Evolutionary conservation across 805 yeast species (phyloP), one percentile per base, ranked within the genome.

Genomic region (Teunomyces funiuensis): DNA sequence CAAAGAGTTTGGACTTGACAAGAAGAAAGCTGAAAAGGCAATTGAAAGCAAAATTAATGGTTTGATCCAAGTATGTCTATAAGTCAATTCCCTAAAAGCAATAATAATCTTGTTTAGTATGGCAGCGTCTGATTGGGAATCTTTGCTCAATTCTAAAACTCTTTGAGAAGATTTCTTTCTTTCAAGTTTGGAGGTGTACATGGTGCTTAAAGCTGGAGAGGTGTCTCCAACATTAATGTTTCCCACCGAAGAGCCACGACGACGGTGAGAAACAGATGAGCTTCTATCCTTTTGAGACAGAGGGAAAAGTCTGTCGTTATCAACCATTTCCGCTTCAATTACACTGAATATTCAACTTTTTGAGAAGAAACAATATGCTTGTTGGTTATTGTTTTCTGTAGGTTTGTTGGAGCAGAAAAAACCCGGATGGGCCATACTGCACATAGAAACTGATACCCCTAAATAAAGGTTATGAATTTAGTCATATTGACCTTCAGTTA

Each of bases 211-310:
- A 1, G 85, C 73, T 2, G 87, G 82, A 2, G 80, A 83, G 10
- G 74, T 80, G 56, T 88, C 95, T 17, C 96, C 96, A 3, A 88
- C 65, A 39, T 80, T 74, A 39, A 88, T 79, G 26, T 77, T 73
- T 2, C 96, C 95, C 11, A 88, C 83, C 0, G 90, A 83, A 1
- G 93, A 83, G 7, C 79, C 73, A 50, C 88, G 59, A 41, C 67
- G 66, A 45, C 73, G 69, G 33, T 43, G 49, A 6, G 37, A 23
- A 10, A 11, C 25, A 22, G 34, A 17, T 37, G 44, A 28, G 36
- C 28, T 14, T 26, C 5, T 19, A 18, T 31, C 34, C 34, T 28
- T 23, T 9, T 36, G 27, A 16, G 44, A 34, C n/a, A 28, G 30
- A 18, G 44, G 41, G n/a, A 18, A 19, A 27, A 41, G 38, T 13